Evolutionary conservation across 1,139 yeast species (phyloP).

Genomic region (Geotrichum aggregatum): DNA sequence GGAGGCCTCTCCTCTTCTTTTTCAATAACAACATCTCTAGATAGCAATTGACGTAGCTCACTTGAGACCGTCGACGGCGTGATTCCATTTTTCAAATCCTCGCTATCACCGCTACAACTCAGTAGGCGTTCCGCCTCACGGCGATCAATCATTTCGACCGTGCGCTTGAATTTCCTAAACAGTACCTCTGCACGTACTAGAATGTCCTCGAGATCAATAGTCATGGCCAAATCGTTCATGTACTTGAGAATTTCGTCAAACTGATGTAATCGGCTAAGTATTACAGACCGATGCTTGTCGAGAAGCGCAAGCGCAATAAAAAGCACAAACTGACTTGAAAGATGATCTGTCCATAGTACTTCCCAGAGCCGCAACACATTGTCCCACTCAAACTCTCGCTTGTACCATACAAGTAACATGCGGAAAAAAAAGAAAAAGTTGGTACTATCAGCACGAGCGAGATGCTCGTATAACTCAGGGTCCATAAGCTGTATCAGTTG

Average conservation of each 20-base stretch:
- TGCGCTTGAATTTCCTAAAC: conserved; percentile 71
- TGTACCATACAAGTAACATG: conserved; percentile 92
- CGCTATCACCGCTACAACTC: conserved; percentile 24
- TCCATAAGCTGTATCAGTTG: conserved; percentile 83
- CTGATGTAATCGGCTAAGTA: conserved; percentile 63
- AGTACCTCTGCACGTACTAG: conserved; percentile 76
- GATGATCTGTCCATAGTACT: conserved; percentile 80
- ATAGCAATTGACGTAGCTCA: conserved; percentile 56
- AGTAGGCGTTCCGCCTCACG: conserved; percentile 40
- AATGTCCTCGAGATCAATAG: conserved; percentile 66
- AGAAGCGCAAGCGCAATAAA: conserved; percentile 83
- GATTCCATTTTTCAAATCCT: conserved; percentile 22
- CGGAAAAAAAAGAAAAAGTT: conserved; percentile 91
- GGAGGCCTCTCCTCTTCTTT: conserved; percentile 50
- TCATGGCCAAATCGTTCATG: conserved; percentile 82
- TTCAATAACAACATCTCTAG: conserved; percentile 57
- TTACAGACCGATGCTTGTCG: conserved; percentile 77
- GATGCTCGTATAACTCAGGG: conserved; percentile 75
- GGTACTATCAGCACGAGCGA: conserved; percentile 80
- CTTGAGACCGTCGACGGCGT: conserved; percentile 40
- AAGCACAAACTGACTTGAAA: conserved; percentile 79
- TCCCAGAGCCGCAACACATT: conserved; percentile 86
- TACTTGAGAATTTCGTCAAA: conserved; percentile 91
- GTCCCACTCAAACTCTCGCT: conserved; percentile 81
- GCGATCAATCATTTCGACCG: conserved; percentile 71